A percentile compares a stretch with the other conserved stretches of the same genome.
phyloP scores from a whole-genome alignment of 495 filamentous ascomycete genomes.

The Hypoxylon trugodes region DNA sequence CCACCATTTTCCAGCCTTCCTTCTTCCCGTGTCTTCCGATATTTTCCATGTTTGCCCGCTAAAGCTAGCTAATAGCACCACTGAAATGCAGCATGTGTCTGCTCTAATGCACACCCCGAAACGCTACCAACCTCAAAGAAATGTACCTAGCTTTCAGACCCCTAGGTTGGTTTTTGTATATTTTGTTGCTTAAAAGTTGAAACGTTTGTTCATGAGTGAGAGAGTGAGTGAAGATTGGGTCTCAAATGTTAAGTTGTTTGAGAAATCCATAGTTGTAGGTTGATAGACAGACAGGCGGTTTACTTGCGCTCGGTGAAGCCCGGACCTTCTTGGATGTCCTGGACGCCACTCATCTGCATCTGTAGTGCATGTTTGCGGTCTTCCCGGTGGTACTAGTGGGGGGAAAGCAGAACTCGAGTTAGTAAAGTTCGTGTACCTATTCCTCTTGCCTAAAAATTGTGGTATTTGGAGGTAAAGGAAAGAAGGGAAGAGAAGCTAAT shows the following conservation, averaged over 20 bases:
- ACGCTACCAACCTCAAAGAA: too few species aligned
- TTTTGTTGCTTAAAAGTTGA: too few species aligned
- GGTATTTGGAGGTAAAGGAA: not conserved
- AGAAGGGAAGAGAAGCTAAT: too few species aligned
- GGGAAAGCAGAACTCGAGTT: not conserved
- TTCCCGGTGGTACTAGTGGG: slow-evolving; percentile 48
- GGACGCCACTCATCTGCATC: slow-evolving; percentile 48
- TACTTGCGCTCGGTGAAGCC: slow-evolving; percentile 48
- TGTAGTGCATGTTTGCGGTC: slow-evolving; percentile 56
- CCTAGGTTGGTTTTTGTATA: too few species aligned
- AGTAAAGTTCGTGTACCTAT: not conserved
- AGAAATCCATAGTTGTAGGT: not conserved
- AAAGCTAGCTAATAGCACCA: too few species aligned
- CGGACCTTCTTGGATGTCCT: slow-evolving; percentile 20
- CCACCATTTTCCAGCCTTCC: too few species aligned
- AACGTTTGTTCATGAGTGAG: not conserved
- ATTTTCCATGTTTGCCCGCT: too few species aligned
- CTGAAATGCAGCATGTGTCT: too few species aligned
- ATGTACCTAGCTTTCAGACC: too few species aligned
- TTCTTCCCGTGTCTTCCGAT: too few species aligned
- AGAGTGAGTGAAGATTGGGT: not conserved
- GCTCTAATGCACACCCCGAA: too few species aligned
- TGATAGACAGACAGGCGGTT: not conserved
- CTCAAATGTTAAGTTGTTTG: not conserved
- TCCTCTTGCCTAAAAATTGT: not conserved